Evolutionary conservation across 768 basidiomycete genomes (phyloP).

Genomic region (Baorangia bicolor): DNA sequence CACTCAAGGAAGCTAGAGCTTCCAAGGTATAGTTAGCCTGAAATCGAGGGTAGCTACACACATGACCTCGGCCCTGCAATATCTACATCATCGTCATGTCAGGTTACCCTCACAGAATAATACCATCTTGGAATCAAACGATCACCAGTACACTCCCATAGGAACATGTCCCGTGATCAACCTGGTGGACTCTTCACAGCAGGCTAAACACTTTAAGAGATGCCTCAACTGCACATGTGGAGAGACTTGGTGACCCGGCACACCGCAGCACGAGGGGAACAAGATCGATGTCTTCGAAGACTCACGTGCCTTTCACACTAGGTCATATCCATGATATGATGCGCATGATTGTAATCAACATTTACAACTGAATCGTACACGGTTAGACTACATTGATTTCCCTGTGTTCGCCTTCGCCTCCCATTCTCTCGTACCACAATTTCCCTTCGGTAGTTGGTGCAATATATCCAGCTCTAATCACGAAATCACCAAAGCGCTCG

Average conservation of each 20-base stretch:
- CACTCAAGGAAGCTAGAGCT: slow-evolving; percentile 39
- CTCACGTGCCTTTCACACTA: neutral
- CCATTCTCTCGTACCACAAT: slow-evolving; percentile 83
- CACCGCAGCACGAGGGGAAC: neutral
- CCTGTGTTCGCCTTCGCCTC: slow-evolving; percentile 66
- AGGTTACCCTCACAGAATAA: neutral
- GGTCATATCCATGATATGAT: slow-evolving; percentile 30
- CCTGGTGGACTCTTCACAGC: neutral
- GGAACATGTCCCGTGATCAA: neutral
- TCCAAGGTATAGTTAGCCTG: slow-evolving; percentile 10
- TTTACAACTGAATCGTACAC: neutral
- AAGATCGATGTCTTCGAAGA: neutral
- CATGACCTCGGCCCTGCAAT: neutral
- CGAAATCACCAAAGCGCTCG: slow-evolving; percentile 95
- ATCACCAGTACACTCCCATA: neutral
- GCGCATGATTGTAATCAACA: neutral
- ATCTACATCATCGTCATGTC: neutral
- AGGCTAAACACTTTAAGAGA: neutral
- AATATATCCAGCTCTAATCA: slow-evolving; percentile 89
- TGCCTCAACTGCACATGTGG: neutral
- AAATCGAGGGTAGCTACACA: neutral
- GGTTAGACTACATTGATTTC: slow-evolving; percentile 28
- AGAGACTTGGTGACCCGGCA: neutral
- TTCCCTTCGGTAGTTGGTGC: slow-evolving; percentile 80
- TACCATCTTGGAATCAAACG: neutral